Conservation (phyloP, 2,329 filamentous ascomycete genomes). For the Fusarium sacchari region DNA sequence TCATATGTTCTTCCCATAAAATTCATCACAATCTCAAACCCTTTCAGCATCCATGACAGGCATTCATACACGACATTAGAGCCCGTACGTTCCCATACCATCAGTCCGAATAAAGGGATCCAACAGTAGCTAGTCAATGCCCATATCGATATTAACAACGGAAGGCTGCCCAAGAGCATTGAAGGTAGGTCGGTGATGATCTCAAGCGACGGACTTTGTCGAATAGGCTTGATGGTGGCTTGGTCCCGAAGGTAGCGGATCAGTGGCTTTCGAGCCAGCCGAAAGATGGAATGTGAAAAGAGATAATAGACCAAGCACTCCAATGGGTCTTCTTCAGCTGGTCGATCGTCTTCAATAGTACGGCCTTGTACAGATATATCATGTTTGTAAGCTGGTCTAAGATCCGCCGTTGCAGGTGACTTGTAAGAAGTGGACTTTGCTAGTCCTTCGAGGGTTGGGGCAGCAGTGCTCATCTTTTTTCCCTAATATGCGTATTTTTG, state of each 20-base stretch:
- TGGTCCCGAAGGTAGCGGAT: conserved; percentile 27
- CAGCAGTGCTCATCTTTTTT: not conserved
- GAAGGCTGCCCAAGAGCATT: conserved; percentile 26
- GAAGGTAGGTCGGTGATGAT: conserved; percentile 24
- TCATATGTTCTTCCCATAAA: not conserved
- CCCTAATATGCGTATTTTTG: too few relatives aligned
- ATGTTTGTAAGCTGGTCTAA: not conserved
- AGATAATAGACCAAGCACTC: conserved; percentile 11
- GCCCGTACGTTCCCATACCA: conserved; percentile 33
- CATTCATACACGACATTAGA: conserved; percentile 24
- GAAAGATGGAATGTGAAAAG: conserved; percentile 32
- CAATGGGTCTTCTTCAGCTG: conserved; percentile 19
- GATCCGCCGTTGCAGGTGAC: not conserved
- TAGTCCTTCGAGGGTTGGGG: not conserved
- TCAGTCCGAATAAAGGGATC: conserved; percentile 28
- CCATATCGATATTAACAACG: conserved; percentile 30
- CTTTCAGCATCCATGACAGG: conserved; percentile 8
- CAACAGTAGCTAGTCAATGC: conserved; percentile 31
- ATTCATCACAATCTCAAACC: not conserved
- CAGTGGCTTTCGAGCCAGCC: conserved; percentile 14
- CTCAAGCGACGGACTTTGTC: conserved; percentile 19
- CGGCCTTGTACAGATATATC: not conserved
- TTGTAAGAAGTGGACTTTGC: not conserved
- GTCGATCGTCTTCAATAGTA: not conserved
- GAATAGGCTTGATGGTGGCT: conserved; percentile 23